Evolutionary conservation across 805 yeast species (phyloP).

Genomic region (Saturnispora gosingensis): DNA sequence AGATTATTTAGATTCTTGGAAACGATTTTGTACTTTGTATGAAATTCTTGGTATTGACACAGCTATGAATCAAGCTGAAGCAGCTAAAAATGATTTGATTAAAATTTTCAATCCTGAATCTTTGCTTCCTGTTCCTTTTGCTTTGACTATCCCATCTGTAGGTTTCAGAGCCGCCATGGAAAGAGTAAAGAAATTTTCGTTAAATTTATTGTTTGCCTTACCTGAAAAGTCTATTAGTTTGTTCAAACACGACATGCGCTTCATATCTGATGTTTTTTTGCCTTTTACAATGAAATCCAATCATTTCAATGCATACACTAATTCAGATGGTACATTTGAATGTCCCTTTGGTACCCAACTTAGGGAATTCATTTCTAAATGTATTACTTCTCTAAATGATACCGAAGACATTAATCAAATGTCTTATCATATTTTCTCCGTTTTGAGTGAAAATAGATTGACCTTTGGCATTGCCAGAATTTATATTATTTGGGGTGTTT

Average conservation of each 20-base stretch:
- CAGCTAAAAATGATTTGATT: conserved; percentile 57
- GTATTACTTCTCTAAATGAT: conserved; percentile 26
- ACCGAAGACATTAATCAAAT: conserved; percentile 11
- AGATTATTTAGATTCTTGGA: conserved; percentile 48
- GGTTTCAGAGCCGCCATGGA: conserved; percentile 74
- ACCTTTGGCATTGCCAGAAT: conserved; percentile 66
- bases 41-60: conserved; percentile 82
- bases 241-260: conserved; percentile 34
- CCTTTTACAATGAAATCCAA: conserved; percentile 57
- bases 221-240: conserved; percentile 36
- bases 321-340: conserved; percentile 21
- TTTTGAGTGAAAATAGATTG: conserved; percentile 38
- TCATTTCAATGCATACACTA: conserved; percentile 40
- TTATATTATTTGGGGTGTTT: conserved; percentile 48
- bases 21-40: conserved; percentile 59
- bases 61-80: conserved; percentile 77
- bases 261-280: conserved; percentile 37
- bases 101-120: conserved; percentile 41
- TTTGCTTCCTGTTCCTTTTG: conserved; percentile 59
- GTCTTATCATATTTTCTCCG: conserved; percentile 30
- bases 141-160: conserved; percentile 59
- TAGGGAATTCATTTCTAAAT: conserved; percentile 34
- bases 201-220: conserved; percentile 46
- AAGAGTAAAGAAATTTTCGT: conserved; percentile 56
- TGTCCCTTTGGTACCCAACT: conserved; percentile 56